phyloP scores from a whole-genome alignment of 2,329 filamentous ascomycete species.

The Diaporthe ilicicola region DNA sequence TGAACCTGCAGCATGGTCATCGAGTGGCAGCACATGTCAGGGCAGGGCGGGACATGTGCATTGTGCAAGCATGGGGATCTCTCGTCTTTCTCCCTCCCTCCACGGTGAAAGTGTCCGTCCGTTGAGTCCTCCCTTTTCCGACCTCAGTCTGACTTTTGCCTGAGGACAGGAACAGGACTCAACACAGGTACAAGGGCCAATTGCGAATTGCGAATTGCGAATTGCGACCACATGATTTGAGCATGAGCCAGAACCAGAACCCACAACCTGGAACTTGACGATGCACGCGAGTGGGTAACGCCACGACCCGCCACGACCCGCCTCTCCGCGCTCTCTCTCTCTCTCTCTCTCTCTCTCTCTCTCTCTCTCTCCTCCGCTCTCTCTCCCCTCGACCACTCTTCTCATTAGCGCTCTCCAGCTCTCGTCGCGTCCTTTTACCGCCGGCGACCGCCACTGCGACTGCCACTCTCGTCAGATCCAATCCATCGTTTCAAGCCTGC shows the following conservation, averaged over 20 bases:
- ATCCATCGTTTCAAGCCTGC: too few relatives aligned
- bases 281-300: slow-evolving; percentile 1
- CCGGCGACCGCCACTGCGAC: too few relatives aligned
- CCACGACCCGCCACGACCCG: not conserved
- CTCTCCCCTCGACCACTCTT: not conserved
- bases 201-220: slow-evolving; percentile 2
- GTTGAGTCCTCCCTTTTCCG: too few relatives aligned
- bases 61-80: too few relatives aligned
- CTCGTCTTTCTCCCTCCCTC: not conserved
- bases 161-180: too few relatives aligned
- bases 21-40: not conserved
- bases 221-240: not conserved
- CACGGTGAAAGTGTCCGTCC: not conserved
- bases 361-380: not conserved
- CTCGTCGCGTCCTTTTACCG: too few relatives aligned
- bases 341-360: not conserved
- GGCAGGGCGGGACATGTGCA: too few relatives aligned
- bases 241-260: not conserved
- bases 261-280: not conserved
- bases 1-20: not conserved
- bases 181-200: not conserved
- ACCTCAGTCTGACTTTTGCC: not conserved
- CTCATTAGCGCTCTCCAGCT: too few relatives aligned
- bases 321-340: not conserved
- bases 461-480: too few relatives aligned